Base-by-base conservation (phyloP, 164 flowering plant genomes). In the Vitis amurensis region DNA sequence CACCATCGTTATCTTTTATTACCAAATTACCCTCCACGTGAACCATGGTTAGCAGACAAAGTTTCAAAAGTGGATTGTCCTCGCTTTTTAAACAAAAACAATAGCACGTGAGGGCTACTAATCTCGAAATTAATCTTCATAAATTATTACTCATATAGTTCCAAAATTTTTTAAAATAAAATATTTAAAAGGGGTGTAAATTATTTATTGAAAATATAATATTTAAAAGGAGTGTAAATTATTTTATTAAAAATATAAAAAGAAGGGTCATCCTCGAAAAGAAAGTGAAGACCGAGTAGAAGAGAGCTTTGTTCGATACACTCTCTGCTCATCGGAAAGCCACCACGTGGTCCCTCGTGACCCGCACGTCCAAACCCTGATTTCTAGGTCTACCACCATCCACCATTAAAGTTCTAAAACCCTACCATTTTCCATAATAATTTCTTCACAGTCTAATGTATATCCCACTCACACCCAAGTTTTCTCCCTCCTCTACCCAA, bases 291-390 rank as follows among this genome's bases (percentile, higher is more conserved):
- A 27, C 49, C 15, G 59, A 57, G 11, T 17, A 56, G n/a, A 3
- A 0, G 51, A 49, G 68, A 10, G 51, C 59, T 66, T 61, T 55
- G 66, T 78, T 68, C 55, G 77, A 78, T 72, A 76, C 72, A 69
- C 30, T 17, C 55, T 61, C 68, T 59, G 31, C 31, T 12, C 65
- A 27, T 51, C 53, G 29, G 61, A 66, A 61, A 58, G 27, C 48
- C n/a, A 70, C 78, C 82, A 78, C 80, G 78, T 82, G 81, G 80
- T 49, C 71, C 82, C 82, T 64, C 84, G 82, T 80, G 80, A 80
- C 75, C 70, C 78, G 72, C 80, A 80, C 76, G 75, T 77, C 79
- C 79, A 74, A 52, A 61, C 79, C 82, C 86, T 66, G 37, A 78
- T 78, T 78, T 69, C 82, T 59, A 83, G 81, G 80, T 66, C 72